These are phyloP conservation scores for Jatropha multifida DNA, from an alignment of 441 rosid genomes.

Conservation along the genomic window DNA sequence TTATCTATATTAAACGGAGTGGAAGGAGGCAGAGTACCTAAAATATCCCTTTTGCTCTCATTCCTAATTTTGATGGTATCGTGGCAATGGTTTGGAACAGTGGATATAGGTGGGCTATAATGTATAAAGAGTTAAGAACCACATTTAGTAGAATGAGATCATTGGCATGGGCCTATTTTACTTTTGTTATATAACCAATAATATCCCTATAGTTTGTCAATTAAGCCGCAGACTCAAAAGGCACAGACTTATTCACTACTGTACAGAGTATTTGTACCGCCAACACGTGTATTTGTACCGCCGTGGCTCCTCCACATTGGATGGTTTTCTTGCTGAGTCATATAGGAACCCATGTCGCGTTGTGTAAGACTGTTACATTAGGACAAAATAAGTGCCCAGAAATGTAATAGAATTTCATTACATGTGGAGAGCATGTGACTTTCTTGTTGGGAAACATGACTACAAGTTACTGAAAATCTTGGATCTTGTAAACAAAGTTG, in stretches of 20 bases:
- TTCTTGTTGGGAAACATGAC: slow-evolving; percentile 7
- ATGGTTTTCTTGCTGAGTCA: neutral
- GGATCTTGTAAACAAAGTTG: neutral
- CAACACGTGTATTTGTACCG: slow-evolving; percentile 1
- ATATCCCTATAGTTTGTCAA: too few species aligned
- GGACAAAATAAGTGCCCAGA: neutral
- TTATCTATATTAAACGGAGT: too few species aligned
- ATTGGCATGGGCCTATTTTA: neutral
- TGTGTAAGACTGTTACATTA: neutral
- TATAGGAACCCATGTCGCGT: neutral
- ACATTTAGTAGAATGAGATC: neutral
- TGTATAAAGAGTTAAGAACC: too few species aligned
- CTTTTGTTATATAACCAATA: neutral
- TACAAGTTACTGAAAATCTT: neutral
- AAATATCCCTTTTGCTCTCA: too few species aligned
- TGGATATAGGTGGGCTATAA: neutral
- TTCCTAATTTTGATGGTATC: too few species aligned
- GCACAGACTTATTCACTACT: too few species aligned
- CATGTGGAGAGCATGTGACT: slow-evolving; percentile 3
- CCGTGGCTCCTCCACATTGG: neutral
- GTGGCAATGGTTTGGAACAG: too few species aligned
- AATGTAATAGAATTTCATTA: neutral
- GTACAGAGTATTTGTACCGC: neutral
- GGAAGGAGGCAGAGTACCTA: too few species aligned
- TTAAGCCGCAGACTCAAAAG: neutral